Conservation (phyloP, 495 filamentous ascomycete genomes). For the Xylaria castorea region DNA sequence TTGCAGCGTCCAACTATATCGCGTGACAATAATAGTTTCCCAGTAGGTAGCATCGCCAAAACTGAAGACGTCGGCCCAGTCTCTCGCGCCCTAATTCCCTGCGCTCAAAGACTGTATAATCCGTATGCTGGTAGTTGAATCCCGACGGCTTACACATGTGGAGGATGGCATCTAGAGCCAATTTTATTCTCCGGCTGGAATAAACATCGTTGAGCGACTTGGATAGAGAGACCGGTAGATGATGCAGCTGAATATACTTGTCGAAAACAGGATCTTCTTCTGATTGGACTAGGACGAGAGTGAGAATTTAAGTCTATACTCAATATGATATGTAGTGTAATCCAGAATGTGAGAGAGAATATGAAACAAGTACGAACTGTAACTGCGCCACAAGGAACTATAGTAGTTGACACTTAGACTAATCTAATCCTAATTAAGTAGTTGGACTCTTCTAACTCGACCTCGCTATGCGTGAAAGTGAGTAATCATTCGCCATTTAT, state of each 20-base stretch:
- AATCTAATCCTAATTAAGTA: background rate
- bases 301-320: background rate
- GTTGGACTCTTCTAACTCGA: background rate
- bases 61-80: conserved; percentile 1
- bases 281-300: background rate
- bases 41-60: conserved; percentile 19
- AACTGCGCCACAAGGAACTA: conserved; percentile 10
- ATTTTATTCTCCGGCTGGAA: background rate
- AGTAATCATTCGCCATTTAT: conserved; percentile 1
- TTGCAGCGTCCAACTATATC: conserved; percentile 16
- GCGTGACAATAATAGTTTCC: conserved; percentile 23
- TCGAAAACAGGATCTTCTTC: no score
- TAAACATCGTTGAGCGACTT: background rate
- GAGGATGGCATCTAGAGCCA: background rate
- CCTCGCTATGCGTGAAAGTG: background rate
- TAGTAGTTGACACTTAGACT: no score
- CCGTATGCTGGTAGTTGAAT: background rate
- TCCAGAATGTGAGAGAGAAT: conserved; percentile 3
- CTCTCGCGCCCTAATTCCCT: background rate
- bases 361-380: background rate
- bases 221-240: background rate
- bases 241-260: background rate
- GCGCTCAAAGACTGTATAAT: background rate
- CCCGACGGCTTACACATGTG: background rate
- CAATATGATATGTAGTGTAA: conserved; percentile 8